A percentile compares a stretch with the other conserved stretches of the same genome.
Evolutionary conservation across 2,329 filamentous ascomycete genomes (phyloP).

Genomic region (Bipolaris oryzae): DNA sequence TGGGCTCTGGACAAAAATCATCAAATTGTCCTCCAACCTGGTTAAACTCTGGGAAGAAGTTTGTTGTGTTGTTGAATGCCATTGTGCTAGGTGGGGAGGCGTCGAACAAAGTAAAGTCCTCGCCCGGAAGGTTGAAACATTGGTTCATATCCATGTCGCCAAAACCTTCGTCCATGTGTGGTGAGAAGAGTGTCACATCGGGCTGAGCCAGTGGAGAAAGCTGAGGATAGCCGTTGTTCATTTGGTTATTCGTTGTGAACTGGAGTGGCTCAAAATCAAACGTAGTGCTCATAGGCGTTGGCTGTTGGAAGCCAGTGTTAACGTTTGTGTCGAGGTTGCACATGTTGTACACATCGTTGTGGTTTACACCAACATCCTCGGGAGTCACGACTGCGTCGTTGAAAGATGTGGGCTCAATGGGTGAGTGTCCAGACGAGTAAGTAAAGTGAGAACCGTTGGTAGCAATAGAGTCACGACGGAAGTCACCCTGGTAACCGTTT

Average conservation of each 20-base stretch:
- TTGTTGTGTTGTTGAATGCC: slow-evolving; percentile 32
- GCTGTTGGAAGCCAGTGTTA: slow-evolving; percentile 63
- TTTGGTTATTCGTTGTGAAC: slow-evolving; percentile 32
- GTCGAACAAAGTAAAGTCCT: slow-evolving; percentile 69
- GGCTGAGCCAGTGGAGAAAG: slow-evolving; percentile 73
- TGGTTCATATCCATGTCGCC: slow-evolving; percentile 52
- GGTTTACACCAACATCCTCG: slow-evolving; percentile 59
- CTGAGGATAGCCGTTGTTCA: slow-evolving; percentile 51
- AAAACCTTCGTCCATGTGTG: slow-evolving; percentile 69
- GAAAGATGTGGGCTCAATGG: slow-evolving; percentile 50
- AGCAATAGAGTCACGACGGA: slow-evolving; percentile 47
- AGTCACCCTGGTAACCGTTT: slow-evolving; percentile 40
- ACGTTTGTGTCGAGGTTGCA: slow-evolving; percentile 67
- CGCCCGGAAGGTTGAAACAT: slow-evolving; percentile 41
- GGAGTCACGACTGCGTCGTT: slow-evolving; percentile 52
- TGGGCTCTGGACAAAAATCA: slow-evolving; percentile 34
- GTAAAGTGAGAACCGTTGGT: slow-evolving; percentile 47
- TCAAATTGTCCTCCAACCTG: slow-evolving; percentile 50
- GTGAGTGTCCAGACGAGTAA: slow-evolving; percentile 51
- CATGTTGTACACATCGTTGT: slow-evolving; percentile 62
- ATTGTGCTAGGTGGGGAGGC: slow-evolving; percentile 31
- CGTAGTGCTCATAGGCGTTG: slow-evolving; percentile 52
- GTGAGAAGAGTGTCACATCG: slow-evolving; percentile 72
- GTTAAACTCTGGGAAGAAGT: slow-evolving; percentile 49
- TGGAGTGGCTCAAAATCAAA: slow-evolving; percentile 51